Evolutionary conservation across 2,329 filamentous ascomycete genomes (phyloP).

Genomic region (Epichloe glyceriae): DNA sequence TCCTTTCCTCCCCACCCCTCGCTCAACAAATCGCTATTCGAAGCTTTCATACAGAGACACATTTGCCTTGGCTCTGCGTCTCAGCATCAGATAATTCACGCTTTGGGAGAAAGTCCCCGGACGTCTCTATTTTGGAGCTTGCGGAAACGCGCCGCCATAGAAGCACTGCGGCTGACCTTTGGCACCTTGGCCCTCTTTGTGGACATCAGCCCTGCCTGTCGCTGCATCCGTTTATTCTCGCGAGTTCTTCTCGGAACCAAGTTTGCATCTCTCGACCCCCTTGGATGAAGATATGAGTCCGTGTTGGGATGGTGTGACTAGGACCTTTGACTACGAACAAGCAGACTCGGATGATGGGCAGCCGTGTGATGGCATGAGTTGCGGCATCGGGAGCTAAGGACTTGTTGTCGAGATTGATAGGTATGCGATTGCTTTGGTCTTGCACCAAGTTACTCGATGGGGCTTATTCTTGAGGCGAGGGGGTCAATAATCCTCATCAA

Average conservation of each 20-base stretch:
- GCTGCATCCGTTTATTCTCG: constrained; percentile 27
- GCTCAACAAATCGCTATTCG: constrained; percentile 99
- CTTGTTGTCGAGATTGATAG: constrained; percentile 92
- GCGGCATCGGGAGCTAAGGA: constrained; percentile 37
- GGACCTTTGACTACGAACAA: constrained; percentile 5
- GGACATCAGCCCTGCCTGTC: constrained; percentile 27
- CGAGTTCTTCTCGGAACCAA: constrained; percentile 16
- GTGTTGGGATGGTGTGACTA: constrained; percentile 15
- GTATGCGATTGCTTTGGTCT: constrained; percentile 82
- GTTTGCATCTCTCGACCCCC: constrained; percentile 29
- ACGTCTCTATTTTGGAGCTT: constrained; percentile 45
- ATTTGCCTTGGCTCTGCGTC: constrained; percentile 14
- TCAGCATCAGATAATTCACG: constrained; percentile 28
- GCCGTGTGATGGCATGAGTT: constrained; percentile 35
- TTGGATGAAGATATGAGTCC: constrained; percentile 90
- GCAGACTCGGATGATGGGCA: constrained; percentile 26
- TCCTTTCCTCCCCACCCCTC: constrained; percentile 48
- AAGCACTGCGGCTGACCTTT: constrained; percentile 89
- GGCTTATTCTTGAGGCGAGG: constrained; percentile 99
- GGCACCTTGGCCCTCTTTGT: constrained; percentile 38
- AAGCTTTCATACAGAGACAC: constrained; percentile 85
- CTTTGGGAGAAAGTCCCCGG: constrained; percentile 99
- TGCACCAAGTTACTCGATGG: constrained; percentile 89
- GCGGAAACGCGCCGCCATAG: constrained; percentile 99
- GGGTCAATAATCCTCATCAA: constrained; percentile 30